Base-by-base conservation (phyloP, 2,329 filamentous ascomycete genomes). In the Scytalidium lignicola region DNA sequence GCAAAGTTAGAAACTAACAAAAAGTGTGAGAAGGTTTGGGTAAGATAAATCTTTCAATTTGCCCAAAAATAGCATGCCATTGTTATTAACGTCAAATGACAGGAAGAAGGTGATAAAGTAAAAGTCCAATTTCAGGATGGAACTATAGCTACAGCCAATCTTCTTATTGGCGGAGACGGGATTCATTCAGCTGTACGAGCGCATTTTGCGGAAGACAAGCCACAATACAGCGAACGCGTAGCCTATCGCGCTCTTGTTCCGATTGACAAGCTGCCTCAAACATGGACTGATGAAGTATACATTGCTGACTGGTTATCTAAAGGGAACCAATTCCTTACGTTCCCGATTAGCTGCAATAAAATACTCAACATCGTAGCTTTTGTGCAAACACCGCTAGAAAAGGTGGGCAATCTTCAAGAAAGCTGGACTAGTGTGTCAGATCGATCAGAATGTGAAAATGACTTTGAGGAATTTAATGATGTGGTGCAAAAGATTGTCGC, bases 151-250 rank as follows among this genome's bases (percentile, higher is more conserved):
- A 52, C 49, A 0, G 63, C 59, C 2, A 61, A 64, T 51, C n/a
- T 67, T 9, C 37, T 67, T 3, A 52, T 71, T 13, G 69, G 67
- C 1, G 70, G 68, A 54, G 68, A 71, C 55, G 68, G 69, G 2
- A 67, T 70, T 21, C 68, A 70, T 45, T 70, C 67, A 1, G 50
- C 55, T 23, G 65, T 69, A 10, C 64, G 69, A 9, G 15, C 22
- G 10, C 46, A 48, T 23, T 43, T 44, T 19, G 41, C 47, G 20
- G 23, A 19, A 21, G 53, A 59, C 46, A 51, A 54, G 18, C 52
- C 58, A 17, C 41, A 51, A 18, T 56, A 59, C 44, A 54, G 54
- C 17, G 58, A 52, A 13, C 60, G 52, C 48, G 54, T 60, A 17
- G 53, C 55, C 3, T 63, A 63, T 50, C 57, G 59, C 19, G 57